Conservation (phyloP, 495 filamentous ascomycete genomes). For the Friedmanniomyces endolithicus region DNA sequence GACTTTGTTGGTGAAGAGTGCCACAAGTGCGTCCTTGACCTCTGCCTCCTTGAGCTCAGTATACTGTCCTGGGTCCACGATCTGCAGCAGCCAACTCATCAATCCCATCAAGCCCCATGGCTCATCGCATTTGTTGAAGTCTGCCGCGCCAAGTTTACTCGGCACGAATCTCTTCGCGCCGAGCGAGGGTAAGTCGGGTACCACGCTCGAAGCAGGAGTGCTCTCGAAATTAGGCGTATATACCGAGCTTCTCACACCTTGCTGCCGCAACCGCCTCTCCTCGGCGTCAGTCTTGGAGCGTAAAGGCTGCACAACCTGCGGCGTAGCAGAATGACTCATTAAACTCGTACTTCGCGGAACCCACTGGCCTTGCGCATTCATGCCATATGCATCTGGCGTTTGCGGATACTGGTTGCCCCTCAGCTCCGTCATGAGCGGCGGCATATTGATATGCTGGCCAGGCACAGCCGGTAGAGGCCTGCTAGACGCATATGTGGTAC, state of each 20-base stretch:
- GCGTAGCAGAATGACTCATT: conserved; percentile 66
- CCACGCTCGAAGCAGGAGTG: conserved; percentile 34
- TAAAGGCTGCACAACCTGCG: conserved; percentile 65
- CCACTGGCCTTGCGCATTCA: conserved; percentile 13
- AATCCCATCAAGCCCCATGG: conserved; percentile 93
- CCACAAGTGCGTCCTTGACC: conserved; percentile 75
- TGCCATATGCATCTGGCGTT: conserved; percentile 18
- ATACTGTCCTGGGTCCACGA: conserved; percentile 62
- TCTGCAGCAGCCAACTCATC: conserved; percentile 69
- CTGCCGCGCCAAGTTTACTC: conserved; percentile 51
- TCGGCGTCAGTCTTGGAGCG: conserved; percentile 94
- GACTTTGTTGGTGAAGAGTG: conserved; percentile 87
- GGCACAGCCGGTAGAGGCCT: conserved; percentile 76
- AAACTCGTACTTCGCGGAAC: conserved; percentile 83
- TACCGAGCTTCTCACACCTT: conserved; percentile 34
- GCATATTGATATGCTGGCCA: conserved; percentile 22
- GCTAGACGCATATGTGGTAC: conserved; percentile 32
- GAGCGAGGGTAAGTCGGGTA: conserved; percentile 38
- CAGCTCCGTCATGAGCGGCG: conserved; percentile 11
- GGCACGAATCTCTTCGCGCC: conserved; percentile 22
- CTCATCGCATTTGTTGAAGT: conserved; percentile 75
- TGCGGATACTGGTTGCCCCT: background rate
- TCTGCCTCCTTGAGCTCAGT: conserved; percentile 69
- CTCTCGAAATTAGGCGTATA: conserved; percentile 32
- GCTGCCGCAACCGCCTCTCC: conserved; percentile 42